A percentile compares a stretch with the other conserved stretches of the same genome.
Conservation (phyloP, 2,329 filamentous ascomycete genomes). For the Ilyonectria sp. region DNA sequence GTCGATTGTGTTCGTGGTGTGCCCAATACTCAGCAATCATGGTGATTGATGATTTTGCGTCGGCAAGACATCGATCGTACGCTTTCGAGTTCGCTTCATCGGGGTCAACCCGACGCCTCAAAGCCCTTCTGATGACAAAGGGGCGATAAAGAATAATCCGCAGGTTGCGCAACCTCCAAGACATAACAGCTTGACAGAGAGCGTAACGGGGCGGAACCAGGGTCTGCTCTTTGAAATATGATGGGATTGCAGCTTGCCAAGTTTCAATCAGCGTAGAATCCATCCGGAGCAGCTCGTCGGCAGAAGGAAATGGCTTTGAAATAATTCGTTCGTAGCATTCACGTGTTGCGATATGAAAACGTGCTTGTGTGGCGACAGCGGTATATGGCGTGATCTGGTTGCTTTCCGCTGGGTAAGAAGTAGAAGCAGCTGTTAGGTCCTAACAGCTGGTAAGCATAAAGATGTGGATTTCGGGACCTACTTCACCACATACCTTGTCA, state of each 20-base stretch:
- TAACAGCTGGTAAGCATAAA: slow-evolving; percentile 18
- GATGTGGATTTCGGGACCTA: too few species aligned
- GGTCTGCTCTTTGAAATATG: slow-evolving; percentile 54
- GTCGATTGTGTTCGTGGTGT: slow-evolving; percentile 53
- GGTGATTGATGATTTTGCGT: slow-evolving; percentile 58
- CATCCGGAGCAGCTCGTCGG: slow-evolving; percentile 57
- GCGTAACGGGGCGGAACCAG: slow-evolving; percentile 54
- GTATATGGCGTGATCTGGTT: slow-evolving; percentile 60
- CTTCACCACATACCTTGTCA: slow-evolving; percentile 53
- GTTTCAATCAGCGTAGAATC: slow-evolving; percentile 57
- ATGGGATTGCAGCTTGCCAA: slow-evolving; percentile 55
- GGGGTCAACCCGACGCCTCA: slow-evolving; percentile 37
- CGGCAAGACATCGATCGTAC: slow-evolving; percentile 54
- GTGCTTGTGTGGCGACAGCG: slow-evolving; percentile 59
- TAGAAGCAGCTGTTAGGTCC: slow-evolving; percentile 54
- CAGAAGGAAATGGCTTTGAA: slow-evolving; percentile 58
- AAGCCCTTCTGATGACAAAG: slow-evolving; percentile 59
- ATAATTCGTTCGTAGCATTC: slow-evolving; percentile 63
- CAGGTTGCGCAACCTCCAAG: slow-evolving; percentile 61
- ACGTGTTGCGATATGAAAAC: slow-evolving; percentile 61
- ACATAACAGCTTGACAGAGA: slow-evolving; percentile 59
- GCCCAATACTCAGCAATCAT: slow-evolving; percentile 58
- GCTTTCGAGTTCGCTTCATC: slow-evolving; percentile 41
- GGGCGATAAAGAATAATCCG: slow-evolving; percentile 64
- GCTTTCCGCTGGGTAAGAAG: slow-evolving; percentile 52